Percentiles rank a stretch among this genome's conserved stretches.
These are phyloP conservation scores for Syzygium aromaticum DNA, from an alignment of 345 rosid species.

Conservation along the genomic window DNA sequence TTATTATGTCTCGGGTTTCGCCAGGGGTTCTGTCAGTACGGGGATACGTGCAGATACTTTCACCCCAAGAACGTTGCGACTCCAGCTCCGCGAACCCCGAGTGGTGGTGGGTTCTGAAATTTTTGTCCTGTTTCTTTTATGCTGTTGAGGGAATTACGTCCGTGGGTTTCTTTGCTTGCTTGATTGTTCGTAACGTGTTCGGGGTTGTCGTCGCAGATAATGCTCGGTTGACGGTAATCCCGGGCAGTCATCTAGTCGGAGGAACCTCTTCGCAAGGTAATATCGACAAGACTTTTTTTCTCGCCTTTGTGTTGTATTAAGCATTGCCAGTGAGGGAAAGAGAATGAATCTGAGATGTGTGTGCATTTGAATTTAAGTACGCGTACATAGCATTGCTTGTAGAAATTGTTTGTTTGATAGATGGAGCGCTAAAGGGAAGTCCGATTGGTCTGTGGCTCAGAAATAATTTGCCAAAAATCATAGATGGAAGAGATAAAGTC, in stretches of 20 bases:
- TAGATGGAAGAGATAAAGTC: neutral
- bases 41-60: slow-evolving; percentile 72
- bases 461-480: neutral
- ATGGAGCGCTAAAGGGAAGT: neutral
- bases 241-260: slow-evolving; percentile 13
- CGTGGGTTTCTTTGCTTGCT: neutral
- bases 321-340: neutral
- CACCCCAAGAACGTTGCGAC: slow-evolving; percentile 27
- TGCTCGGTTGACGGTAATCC: neutral
- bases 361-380: neutral
- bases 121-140: neutral
- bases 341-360: neutral
- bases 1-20: neutral
- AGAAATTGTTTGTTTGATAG: neutral
- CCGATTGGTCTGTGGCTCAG: neutral
- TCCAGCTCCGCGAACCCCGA: neutral
- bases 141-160: neutral
- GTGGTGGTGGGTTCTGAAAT: neutral
- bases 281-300: neutral
- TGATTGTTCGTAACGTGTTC: neutral
- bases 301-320: neutral
- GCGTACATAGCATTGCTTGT: neutral
- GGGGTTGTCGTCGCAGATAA: neutral
- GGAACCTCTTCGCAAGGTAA: slow-evolving; percentile 21
- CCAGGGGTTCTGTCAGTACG: slow-evolving; percentile 80